These are phyloP conservation scores for Pseudogymnoascus sp. DNA, from an alignment of 2,329 filamentous ascomycete genomes.

Conservation along the genomic window DNA sequence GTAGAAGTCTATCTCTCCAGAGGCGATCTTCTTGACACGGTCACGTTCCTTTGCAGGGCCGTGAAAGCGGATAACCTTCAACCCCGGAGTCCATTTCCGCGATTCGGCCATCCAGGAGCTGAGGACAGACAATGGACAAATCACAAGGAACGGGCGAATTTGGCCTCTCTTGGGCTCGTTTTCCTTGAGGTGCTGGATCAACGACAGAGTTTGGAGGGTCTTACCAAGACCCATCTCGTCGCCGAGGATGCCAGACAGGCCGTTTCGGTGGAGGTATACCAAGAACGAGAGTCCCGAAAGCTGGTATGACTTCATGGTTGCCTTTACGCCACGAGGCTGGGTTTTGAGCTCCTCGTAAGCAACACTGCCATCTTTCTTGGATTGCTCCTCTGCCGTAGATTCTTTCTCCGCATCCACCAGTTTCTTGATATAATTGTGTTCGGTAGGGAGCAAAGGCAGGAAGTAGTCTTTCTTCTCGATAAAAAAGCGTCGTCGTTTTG, in stretches of 20 bases:
- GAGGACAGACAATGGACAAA: constrained; percentile 43
- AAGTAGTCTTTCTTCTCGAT: constrained; percentile 28
- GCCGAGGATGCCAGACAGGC: constrained; percentile 36
- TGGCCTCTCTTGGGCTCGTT: constrained; percentile 30
- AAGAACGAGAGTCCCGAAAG: constrained; percentile 41
- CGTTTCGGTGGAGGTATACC: constrained; percentile 36
- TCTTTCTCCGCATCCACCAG: constrained; percentile 21
- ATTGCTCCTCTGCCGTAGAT: constrained; percentile 17
- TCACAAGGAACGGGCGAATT: constrained; percentile 35
- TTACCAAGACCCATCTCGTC: constrained; percentile 45
- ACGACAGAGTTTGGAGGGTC: constrained; percentile 39
- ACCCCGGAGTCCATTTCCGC: constrained; percentile 37
- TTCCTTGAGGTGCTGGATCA: constrained; percentile 40
- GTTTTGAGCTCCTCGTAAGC: constrained; percentile 23
- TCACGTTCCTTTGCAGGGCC: constrained; percentile 35
- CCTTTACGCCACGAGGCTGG: constrained; percentile 32
- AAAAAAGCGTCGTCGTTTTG: constrained; percentile 26
- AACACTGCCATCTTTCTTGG: constrained; percentile 17
- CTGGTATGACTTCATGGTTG: constrained; percentile 43
- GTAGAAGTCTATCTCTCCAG: constrained; percentile 36
- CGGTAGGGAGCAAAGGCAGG: constrained; percentile 25
- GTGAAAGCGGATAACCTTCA: constrained; percentile 40
- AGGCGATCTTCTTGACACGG: constrained; percentile 37
- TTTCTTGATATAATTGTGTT: constrained; percentile 27
- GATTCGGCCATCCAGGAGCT: constrained; percentile 40